Evolutionary conservation across 2,329 filamentous ascomycete species (phyloP).

Genomic region (Sporothrix euskadiensis): DNA sequence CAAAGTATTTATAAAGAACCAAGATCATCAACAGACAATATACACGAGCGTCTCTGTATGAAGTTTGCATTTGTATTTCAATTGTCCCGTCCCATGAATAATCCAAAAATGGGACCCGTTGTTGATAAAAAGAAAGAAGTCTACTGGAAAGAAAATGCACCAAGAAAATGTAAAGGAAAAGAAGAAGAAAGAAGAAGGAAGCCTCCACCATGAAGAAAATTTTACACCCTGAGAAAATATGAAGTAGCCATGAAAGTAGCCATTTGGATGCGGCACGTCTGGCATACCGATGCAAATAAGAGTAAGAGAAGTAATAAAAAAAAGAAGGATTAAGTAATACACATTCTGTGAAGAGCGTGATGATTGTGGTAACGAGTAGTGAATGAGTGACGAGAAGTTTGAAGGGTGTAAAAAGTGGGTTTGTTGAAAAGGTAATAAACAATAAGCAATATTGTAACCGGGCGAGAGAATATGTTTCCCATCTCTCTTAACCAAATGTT

Average conservation of each 20-base stretch:
- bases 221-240: constrained; percentile 9
- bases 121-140: not conserved
- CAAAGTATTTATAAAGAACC: too few species aligned
- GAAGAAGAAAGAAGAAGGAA: not conserved
- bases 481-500: not conserved
- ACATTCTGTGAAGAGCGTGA: not conserved
- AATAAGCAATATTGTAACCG: constrained; percentile 7
- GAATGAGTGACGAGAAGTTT: not conserved
- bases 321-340: not conserved
- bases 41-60: not conserved
- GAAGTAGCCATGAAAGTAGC: not conserved
- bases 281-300: constrained; percentile 8
- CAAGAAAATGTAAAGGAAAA: not conserved
- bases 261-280: constrained; percentile 8
- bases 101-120: not conserved
- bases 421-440: not conserved
- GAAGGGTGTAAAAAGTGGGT: not conserved
- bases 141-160: not conserved
- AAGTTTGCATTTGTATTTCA: not conserved
- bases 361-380: not conserved
- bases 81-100: not conserved
- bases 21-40: not conserved
- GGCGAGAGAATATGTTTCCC: not conserved
- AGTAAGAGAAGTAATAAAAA: not conserved
- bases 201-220: constrained; percentile 4